phyloP scores from a whole-genome alignment of 2,329 filamentous ascomycete species.

The Talaromyces rugulosus region DNA sequence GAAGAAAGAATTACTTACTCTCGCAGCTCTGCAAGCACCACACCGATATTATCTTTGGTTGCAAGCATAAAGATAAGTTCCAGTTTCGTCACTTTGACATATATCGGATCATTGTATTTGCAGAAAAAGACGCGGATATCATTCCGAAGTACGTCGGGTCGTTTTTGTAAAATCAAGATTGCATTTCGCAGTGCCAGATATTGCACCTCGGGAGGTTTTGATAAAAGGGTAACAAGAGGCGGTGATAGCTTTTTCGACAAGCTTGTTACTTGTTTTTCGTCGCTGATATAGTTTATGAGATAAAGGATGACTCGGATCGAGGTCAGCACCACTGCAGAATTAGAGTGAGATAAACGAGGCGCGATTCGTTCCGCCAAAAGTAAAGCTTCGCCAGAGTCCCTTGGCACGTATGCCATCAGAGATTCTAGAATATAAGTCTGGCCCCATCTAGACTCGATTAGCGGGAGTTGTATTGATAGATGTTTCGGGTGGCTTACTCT shows the following conservation, averaged over 20 bases:
- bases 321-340: conserved; percentile 92
- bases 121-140: conserved; percentile 99
- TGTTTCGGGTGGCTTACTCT: conserved; percentile 58
- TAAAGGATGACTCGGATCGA: conserved; percentile 96
- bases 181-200: conserved; percentile 93
- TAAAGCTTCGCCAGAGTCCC: conserved; percentile 81
- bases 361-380: conserved; percentile 90
- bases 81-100: conserved; percentile 98
- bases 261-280: conserved; percentile 80
- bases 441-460: conserved; percentile 67
- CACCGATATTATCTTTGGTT: conserved; percentile 89
- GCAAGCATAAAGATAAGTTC: conserved; percentile 99
- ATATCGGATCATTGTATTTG: conserved; percentile 99
- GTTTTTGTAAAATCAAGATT: conserved; percentile 83
- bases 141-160: conserved; percentile 89
- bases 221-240: conserved; percentile 86
- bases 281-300: conserved; percentile 96
- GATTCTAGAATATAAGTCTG: conserved; percentile 98
- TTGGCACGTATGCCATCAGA: conserved; percentile 94
- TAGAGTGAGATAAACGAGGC: conserved; percentile 93
- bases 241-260: conserved; percentile 92
- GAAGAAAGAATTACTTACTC: conserved; percentile 56
- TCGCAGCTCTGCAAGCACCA: conserved; percentile 87
- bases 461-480: background rate
- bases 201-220: conserved; percentile 97